Percentiles rank a stretch among this genome's conserved stretches.
Conservation (phyloP, 768 basidiomycete genomes). For the Tricholoma furcatifolium region DNA sequence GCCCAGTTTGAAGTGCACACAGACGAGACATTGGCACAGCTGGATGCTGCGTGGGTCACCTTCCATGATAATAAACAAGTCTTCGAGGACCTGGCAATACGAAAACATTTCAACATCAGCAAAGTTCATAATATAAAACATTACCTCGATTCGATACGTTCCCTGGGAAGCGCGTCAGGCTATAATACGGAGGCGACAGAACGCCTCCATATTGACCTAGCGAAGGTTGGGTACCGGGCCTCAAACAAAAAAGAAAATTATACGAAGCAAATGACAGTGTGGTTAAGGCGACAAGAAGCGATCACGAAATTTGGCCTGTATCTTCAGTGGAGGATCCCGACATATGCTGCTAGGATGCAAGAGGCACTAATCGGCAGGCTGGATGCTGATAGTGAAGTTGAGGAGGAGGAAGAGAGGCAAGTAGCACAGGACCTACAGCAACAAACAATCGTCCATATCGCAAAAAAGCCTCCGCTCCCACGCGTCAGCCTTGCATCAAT, state of each 20-base stretch:
- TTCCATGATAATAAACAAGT: conserved; percentile 34
- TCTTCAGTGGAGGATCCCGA: conserved; percentile 25
- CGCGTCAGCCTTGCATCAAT: conserved; percentile 10
- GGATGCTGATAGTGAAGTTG: neutral
- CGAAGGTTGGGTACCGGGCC: conserved; percentile 32
- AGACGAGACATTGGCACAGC: conserved; percentile 18
- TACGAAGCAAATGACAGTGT: conserved; percentile 35
- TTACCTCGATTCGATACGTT: conserved; percentile 27
- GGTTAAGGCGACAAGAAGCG: conserved; percentile 35
- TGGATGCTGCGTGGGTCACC: conserved; percentile 21
- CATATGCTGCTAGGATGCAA: conserved; percentile 1
- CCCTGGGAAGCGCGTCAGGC: conserved; percentile 25
- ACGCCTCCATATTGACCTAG: conserved; percentile 17
- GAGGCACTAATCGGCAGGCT: neutral
- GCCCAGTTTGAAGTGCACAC: conserved; percentile 29
- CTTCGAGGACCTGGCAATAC: conserved; percentile 24
- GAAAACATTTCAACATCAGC: conserved; percentile 35
- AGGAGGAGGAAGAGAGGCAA: neutral
- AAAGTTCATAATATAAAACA: conserved; percentile 34
- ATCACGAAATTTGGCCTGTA: conserved; percentile 21
- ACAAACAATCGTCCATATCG: neutral
- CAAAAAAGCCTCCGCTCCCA: conserved; percentile 9
- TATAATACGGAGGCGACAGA: conserved; percentile 35
- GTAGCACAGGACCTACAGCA: neutral
- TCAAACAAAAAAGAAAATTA: conserved; percentile 27